Base-by-base conservation (phyloP, 805 yeast genomes). In the Saccharomycopsis babjevae region DNA sequence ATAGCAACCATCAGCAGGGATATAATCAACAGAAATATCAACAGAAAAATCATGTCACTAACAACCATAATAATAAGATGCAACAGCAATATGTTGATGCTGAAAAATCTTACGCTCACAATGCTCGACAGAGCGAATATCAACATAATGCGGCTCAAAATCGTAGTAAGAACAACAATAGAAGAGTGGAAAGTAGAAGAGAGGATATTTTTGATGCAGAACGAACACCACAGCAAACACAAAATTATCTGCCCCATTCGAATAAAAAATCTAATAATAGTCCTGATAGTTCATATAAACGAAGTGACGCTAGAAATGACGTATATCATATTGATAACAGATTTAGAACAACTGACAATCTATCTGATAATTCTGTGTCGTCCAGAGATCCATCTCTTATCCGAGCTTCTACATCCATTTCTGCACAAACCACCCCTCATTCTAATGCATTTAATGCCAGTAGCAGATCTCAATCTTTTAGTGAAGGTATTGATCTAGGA, bases 181-280 rank as follows among this genome's bases (percentile, higher is more conserved):
- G 18, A 38, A 52, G 40, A 50, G 36, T 22, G 34, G 54, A 57
- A 60, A 60, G n/a, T 16, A 56, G 40, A 50, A 60, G 59, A 40
- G 38, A 25, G 20, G 54, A 30, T 13, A 32, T 25, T 28, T 30
- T 28, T 52, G 43, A 46, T 40, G 62, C 20, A 20, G 57, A 34
- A 43, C 28, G 50, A 46, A 43, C 13, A 30, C 34, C 22, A 55
- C 30, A 46, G 22, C 59, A 57, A 13, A 15, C 11, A 6, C 59
- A 57, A 16, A 40, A 43, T 1, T 13, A 22, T 22, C 52, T n/a
- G 16, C 32, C 15, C 3, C 32, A 28, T 46, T 10, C 13, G 5
- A 54, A 20, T 36, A 32, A 32, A 7, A 32, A 15, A 13, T 10
- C 13, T 18, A 30, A 20, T 20, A 32, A 32, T 20, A 54, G n/a